Base-by-base conservation (phyloP, 2,329 filamentous ascomycete species). In the Zasmidium cellare region DNA sequence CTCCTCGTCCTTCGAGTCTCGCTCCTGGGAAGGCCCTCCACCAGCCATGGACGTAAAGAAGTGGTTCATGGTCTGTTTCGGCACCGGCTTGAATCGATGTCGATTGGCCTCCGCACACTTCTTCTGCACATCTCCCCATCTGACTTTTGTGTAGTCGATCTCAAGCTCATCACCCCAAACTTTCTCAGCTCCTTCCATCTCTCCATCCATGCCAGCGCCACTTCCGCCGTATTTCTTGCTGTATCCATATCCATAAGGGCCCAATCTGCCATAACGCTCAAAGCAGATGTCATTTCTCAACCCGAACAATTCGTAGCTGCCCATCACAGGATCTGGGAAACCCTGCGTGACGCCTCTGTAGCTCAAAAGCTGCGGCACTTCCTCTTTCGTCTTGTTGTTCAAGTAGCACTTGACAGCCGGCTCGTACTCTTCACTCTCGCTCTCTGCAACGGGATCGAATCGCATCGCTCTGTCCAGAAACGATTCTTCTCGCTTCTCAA, bases 231-330 rank as follows among this genome's bases (percentile, higher is more conserved):
- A 86, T 57, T 86, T 86, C 31, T 83, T 79, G 28, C 89, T 90
- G 73, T 97, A 97, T 9, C 93, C 93, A 60, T 91, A 85, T 0
- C 93, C 93, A 67, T 99, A 99, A 0, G 93, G 90, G 0, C 91
- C 92, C 25, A 94, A 84, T 62, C 92, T 84, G 2, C 93, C 93
- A 71, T 90, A 96, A 1, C 94, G 84, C 66, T 99, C 94, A 70
- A 96, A 97, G 76, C 94, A 99, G 48, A 97, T 84, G 68, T 96
- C 88, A 64, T 96, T 85, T 18, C 89, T 85, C 35, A 97, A 78
- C 0, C 87, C 88, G 12, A 97, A 76, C 44, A 93, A 74, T 9
- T 92, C 86, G 68, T 96, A 92, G 0, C 91, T 96, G n/a, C 94
- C 94, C 69, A 93, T 84, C 1, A 90, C 84, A 58, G 91, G 84